phyloP scores from a whole-genome alignment of 768 basidiomycete genomes.

The Gymnopilus dilepis region DNA sequence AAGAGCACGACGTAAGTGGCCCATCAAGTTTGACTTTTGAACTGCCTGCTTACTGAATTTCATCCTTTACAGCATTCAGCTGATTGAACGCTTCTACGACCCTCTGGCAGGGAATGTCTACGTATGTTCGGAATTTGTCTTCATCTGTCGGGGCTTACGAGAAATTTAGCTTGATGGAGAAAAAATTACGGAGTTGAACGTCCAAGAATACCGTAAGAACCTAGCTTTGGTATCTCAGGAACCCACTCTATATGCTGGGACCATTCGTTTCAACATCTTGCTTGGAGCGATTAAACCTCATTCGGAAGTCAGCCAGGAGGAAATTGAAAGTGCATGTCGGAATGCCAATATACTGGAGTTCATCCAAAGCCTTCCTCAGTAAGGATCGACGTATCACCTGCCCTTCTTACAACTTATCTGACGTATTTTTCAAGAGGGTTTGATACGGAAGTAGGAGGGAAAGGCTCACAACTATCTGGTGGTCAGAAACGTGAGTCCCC shows the following conservation, averaged over 20 bases:
- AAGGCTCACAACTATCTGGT: constrained; percentile 87
- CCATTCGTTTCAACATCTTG: constrained; percentile 88
- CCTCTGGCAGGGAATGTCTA: constrained; percentile 73
- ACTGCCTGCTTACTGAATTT: constrained; percentile 15
- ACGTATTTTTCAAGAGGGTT: constrained; percentile 64
- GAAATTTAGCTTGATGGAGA: constrained; percentile 67
- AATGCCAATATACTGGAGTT: constrained; percentile 93
- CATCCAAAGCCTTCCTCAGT: constrained; percentile 83
- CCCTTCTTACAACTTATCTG: not conserved
- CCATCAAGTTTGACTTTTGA: not conserved
- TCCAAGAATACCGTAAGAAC: constrained; percentile 87
- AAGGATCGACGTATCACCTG: constrained; percentile 33
- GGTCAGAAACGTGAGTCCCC: constrained; percentile 75
- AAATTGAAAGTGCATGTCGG: constrained; percentile 84
- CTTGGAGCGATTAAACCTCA: constrained; percentile 81
- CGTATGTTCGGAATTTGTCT: constrained; percentile 39
- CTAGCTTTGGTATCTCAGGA: constrained; percentile 93
- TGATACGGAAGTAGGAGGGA: constrained; percentile 90
- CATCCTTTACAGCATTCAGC: constrained; percentile 60
- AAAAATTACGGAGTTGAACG: constrained; percentile 75
- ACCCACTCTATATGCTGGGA: constrained; percentile 87
- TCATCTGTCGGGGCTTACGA: not conserved
- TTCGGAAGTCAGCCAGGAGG: constrained; percentile 82
- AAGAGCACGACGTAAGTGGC: constrained; percentile 77
- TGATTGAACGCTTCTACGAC: constrained; percentile 87